A percentile compares a stretch with the other conserved stretches of the same genome.
Evolutionary conservation across 352 stramenopile species (phyloP).

Genomic region (Stephanocyclus meneghinianus): DNA sequence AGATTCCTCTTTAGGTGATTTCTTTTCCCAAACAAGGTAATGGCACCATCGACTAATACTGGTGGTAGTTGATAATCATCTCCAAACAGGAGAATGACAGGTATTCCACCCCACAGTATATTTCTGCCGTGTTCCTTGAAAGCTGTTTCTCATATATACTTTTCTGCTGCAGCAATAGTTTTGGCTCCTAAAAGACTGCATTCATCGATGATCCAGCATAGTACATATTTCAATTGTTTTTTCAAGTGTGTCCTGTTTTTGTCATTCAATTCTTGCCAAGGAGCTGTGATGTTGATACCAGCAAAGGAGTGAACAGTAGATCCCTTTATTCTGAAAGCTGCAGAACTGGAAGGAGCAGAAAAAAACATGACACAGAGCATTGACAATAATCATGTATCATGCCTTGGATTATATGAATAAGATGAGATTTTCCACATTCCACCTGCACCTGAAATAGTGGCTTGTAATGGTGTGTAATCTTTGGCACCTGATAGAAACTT

Average conservation of each 20-base stretch:
- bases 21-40: not conserved
- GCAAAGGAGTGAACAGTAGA: slow-evolving; percentile 21
- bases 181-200: not conserved
- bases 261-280: not conserved
- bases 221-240: not conserved
- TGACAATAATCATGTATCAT: too few relatives aligned
- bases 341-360: slow-evolving; percentile 26
- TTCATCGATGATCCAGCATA: not conserved
- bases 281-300: not conserved
- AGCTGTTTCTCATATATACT: not conserved
- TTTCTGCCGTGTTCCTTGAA: not conserved
- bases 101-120: slow-evolving; percentile 9
- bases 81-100: slow-evolving; percentile 10
- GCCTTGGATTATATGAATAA: slow-evolving; percentile 29
- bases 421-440: slow-evolving; percentile 27
- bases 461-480: slow-evolving; percentile 26
- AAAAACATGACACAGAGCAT: not conserved
- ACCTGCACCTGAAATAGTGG: slow-evolving; percentile 21
- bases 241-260: not conserved
- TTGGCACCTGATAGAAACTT: slow-evolving; percentile 36
- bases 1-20: not conserved
- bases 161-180: not conserved
- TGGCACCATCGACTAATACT: not conserved
- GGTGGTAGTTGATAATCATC: slow-evolving; percentile 21
- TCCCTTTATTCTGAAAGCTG: slow-evolving; percentile 31